A percentile compares a stretch with the other conserved stretches of the same genome.
phyloP scores from a whole-genome alignment of 1,139 yeast species.

The Suhomyces choctaworum region DNA sequence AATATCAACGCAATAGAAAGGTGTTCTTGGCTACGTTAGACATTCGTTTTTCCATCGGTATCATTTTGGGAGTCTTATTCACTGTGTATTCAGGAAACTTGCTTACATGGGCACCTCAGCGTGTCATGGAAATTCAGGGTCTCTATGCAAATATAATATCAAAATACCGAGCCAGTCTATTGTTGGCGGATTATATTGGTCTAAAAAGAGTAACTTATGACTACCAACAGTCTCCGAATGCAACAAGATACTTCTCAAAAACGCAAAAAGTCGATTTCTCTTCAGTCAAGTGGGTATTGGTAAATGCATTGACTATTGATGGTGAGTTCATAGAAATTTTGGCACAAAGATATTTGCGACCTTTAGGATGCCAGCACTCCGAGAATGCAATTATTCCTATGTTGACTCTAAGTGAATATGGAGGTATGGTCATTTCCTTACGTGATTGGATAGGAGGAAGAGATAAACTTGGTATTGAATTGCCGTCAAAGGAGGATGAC shows the following conservation, averaged over 20 bases:
- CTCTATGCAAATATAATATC: constrained; percentile 81
- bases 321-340: constrained; percentile 90
- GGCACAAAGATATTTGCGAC: constrained; percentile 89
- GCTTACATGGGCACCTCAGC: constrained; percentile 76
- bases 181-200: constrained; percentile 87
- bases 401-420: constrained; percentile 87
- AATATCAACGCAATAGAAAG: constrained; percentile 29
- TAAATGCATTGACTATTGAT: constrained; percentile 89
- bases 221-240: constrained; percentile 86
- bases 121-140: constrained; percentile 79
- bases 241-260: constrained; percentile 77
- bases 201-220: constrained; percentile 90
- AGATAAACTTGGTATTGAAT: constrained; percentile 54
- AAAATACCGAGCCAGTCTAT: constrained; percentile 65
- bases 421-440: constrained; percentile 92
- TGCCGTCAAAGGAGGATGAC: constrained; percentile 35
- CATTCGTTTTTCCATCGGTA: constrained; percentile 83
- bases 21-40: constrained; percentile 74
- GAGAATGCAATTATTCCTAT: constrained; percentile 85
- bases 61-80: constrained; percentile 77
- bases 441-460: constrained; percentile 84
- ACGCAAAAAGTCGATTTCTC: constrained; percentile 78
- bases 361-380: constrained; percentile 81
- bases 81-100: constrained; percentile 85
- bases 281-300: constrained; percentile 83